Base-by-base conservation (phyloP, 2,329 filamentous ascomycete species). In the Trichoderma gracile region DNA sequence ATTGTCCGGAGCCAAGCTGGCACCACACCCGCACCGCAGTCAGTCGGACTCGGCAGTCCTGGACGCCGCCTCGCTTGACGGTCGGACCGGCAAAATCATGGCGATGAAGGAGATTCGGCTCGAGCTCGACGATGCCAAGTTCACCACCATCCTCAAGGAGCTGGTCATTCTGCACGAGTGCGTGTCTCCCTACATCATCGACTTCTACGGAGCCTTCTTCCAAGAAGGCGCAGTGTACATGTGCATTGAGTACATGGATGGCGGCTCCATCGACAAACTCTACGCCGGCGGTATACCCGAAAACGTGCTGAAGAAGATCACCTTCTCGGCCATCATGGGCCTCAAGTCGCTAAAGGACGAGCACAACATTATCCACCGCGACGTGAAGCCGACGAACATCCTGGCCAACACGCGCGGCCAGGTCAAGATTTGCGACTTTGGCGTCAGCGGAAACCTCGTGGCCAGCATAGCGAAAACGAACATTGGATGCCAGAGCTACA, bases 381-480 rank as follows among this genome's bases (percentile, higher is more conserved):
- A 99, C 74, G 95, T 99, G 68, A 99, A 99, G 77, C 95, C 95
- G 1, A 99, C 95, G n/a, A 99, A 99, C 72, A 97, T 99, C 66
- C 83, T 99, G 1, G 87, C 92, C 76, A 99, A 98, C 77, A 91
- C 89, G 2, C 85, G 85, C 47, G 95, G 95, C 1, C 93, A 97
- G 73, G 84, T 98, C 81, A 99, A 99, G 79, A 97, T 99, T 65
- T 99, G 95, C 78, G 95, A 99, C 77, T 99, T 99, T 76, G 95
- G 95, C 64, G 95, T 99, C 63, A 96, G 91, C 69, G 95, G 95
- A 60, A 99, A 99, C 72, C 80, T 99, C 25, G 95, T 99, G 23
- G 94, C 95, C 25, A 97, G 93, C 79, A 98, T 98, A 72, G 95
- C 95, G 58, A 97, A 96, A 79, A 99, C 95, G 30, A 99, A 99